Base-by-base conservation (phyloP, 768 basidiomycete genomes). In the Termitomyces sp. region DNA sequence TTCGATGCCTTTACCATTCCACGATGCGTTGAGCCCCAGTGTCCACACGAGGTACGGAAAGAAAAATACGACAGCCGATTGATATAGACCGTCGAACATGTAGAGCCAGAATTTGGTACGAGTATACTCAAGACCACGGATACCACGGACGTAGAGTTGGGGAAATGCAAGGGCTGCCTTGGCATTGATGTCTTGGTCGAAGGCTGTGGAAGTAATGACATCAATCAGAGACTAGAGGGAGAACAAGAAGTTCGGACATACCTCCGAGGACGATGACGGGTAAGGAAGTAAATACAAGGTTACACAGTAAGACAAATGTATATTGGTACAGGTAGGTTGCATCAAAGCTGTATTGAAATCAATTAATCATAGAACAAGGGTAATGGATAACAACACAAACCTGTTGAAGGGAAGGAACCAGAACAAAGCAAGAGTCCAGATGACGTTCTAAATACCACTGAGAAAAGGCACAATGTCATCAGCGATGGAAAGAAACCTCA, bases 281-380 rank as follows among this genome's bases (percentile, higher is more conserved):
- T 20, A 98, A 75, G 1, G 94, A 93, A 1, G 96, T 98, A 76
- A 98, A 98, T 69, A 90, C 74, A 68, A 95, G 78, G 72, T 94
- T 98, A 78, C 84, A 97, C 58, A 97, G 76, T 64, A 97, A 75
- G 62, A 98, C 87, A 75, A 96, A 94, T 18, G 94, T 94, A 72
- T 94, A 94, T 65, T 96, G 88, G 69, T 94, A 98, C 66, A 98
- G 73, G 75, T 96, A 97, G 3, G 94, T 95, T 44, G 90, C 92
- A 69, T 95, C 90, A 75, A 96, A 97, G 72, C 92, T 93, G 54
- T 46, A 61, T 63, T 30, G 46, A 18, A 24, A 47, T 67, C 56
- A 70, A 61, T 53, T 49, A 42, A 7, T 63, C 52, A 30, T 32
- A 40, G 47, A 4, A 60, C 1, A 4, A 24, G 6, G 58, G 22